These are phyloP conservation scores for Elsinoe perseae DNA, from an alignment of 2,329 filamentous ascomycete species.

Conservation along the genomic window DNA sequence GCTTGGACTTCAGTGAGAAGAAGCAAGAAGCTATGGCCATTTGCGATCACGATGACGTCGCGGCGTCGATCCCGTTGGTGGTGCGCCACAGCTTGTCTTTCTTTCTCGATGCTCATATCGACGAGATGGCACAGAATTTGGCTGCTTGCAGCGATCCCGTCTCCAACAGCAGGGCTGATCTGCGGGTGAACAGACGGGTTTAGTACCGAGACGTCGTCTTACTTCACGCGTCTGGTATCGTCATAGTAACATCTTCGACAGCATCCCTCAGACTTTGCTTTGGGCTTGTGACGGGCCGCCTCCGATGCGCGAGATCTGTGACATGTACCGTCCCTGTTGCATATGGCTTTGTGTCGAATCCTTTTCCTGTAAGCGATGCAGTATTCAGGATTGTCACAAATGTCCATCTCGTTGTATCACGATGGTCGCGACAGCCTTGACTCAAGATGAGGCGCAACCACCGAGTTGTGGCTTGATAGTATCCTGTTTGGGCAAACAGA, in stretches of 20 bases:
- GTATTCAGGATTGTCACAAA: neutral
- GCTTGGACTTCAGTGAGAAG: neutral
- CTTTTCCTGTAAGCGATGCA: neutral
- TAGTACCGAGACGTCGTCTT: neutral
- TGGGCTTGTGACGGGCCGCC: neutral
- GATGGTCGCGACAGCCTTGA: neutral
- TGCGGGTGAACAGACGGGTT: constrained; percentile 1
- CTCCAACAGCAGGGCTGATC: neutral
- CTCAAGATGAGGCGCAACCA: neutral
- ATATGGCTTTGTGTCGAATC: neutral
- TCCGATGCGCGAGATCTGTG: neutral
- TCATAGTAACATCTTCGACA: constrained; percentile 12
- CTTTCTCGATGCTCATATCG: neutral
- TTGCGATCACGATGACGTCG: constrained; percentile 1
- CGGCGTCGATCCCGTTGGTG: neutral
- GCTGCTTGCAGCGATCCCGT: constrained; percentile 3
- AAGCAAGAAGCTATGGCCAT: constrained; percentile 5
- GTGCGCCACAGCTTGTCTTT: constrained; percentile 5
- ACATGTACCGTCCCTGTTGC: neutral
- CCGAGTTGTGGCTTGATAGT: neutral
- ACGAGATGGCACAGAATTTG: neutral
- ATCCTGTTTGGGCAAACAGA: neutral
- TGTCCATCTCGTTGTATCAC: neutral
- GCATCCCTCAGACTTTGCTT: constrained; percentile 11
- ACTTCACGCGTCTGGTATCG: neutral